phyloP scores from a whole-genome alignment of 352 stramenopile genomes.

The Globisporangium cystogenes region DNA sequence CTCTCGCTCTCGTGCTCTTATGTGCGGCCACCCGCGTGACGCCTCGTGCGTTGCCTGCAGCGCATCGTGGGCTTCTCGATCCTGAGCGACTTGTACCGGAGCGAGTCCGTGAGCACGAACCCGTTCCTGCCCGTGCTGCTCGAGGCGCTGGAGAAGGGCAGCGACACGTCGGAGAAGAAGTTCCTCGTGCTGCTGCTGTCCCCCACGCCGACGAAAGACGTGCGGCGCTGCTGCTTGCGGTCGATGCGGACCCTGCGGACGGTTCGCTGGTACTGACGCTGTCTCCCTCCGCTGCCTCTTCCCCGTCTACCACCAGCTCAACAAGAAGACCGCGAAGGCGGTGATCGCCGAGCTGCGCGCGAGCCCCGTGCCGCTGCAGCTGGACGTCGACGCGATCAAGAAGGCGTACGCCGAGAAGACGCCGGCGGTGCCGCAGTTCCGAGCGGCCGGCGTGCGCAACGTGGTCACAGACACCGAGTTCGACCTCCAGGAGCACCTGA shows the following conservation, averaged over 20 bases:
- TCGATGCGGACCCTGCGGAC: neutral
- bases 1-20: neutral
- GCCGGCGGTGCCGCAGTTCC: conserved; percentile 70
- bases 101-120: conserved; percentile 70
- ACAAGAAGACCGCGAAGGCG: conserved; percentile 73
- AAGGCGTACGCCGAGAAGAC: conserved; percentile 73
- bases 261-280: neutral
- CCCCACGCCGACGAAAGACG: conserved; percentile 39
- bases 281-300: conserved; percentile 4
- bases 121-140: conserved; percentile 87
- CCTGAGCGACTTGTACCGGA: conserved; percentile 79
- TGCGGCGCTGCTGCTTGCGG: conserved; percentile 12
- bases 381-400: conserved; percentile 62
- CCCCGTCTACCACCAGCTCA: conserved; percentile 15
- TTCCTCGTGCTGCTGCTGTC: conserved; percentile 71
- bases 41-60: conserved; percentile 20
- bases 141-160: conserved; percentile 71
- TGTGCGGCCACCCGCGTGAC: neutral
- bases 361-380: conserved; percentile 36
- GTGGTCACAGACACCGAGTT: conserved; percentile 78
- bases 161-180: conserved; percentile 70
- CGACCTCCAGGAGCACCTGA: conserved; percentile 77
- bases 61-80: conserved; percentile 85
- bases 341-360: conserved; percentile 58
- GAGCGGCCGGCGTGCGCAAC: conserved; percentile 68